Evolutionary conservation across 345 rosid species (phyloP).

Genomic region (Boechera divaricarpa): DNA sequence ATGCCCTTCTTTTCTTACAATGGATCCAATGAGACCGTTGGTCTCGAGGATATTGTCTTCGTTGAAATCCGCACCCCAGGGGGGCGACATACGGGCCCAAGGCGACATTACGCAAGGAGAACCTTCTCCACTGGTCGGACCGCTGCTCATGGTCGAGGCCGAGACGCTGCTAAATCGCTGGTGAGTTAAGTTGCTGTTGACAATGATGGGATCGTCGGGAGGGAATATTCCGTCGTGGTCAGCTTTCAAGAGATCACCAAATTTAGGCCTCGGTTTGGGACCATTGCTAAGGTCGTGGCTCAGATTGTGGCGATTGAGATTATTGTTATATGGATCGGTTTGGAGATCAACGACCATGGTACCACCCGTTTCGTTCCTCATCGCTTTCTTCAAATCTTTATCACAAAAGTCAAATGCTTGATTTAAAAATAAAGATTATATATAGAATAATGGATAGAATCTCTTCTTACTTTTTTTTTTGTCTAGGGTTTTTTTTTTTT

Average conservation of each 20-base stretch:
- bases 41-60: conserved; percentile 41
- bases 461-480: background rate
- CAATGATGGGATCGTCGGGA: conserved; percentile 30
- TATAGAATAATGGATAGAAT: conserved; percentile 23
- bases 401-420: conserved; percentile 38
- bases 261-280: conserved; percentile 50
- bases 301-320: conserved; percentile 8
- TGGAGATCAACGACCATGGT: conserved; percentile 46
- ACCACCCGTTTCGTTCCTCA: conserved; percentile 46
- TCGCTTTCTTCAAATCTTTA: conserved; percentile 34
- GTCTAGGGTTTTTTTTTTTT: background rate
- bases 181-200: conserved; percentile 33
- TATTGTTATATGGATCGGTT: conserved; percentile 36
- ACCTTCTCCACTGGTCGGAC: conserved; percentile 54
- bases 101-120: conserved; percentile 67
- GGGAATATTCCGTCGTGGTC: conserved; percentile 50
- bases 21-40: conserved; percentile 62
- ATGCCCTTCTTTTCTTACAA: conserved; percentile 72
- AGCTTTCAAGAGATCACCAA: conserved; percentile 58
- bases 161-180: conserved; percentile 52
- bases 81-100: conserved; percentile 62
- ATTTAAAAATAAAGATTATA: background rate
- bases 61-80: conserved; percentile 38
- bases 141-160: conserved; percentile 46
- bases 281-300: conserved; percentile 5